phyloP scores from a whole-genome alignment of 495 filamentous ascomycete species.

The Immersiella caudata region DNA sequence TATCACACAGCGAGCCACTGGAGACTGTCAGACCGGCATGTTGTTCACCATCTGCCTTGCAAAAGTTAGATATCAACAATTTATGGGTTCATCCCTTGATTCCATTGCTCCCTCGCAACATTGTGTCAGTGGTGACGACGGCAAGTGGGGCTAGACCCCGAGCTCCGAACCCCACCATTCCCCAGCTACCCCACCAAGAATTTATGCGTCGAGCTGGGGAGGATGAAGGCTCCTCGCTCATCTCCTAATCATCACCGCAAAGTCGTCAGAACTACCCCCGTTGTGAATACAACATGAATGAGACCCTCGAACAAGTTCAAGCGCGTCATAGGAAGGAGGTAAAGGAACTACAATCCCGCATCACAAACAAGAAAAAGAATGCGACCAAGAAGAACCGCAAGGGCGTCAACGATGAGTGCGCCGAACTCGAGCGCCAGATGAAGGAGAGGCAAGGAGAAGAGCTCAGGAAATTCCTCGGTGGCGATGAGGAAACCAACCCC shows the following conservation, averaged over 20 bases:
- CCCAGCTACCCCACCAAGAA: background rate
- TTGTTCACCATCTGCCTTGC: background rate
- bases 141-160: background rate
- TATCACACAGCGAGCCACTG: background rate
- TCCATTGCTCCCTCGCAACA: background rate
- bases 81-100: background rate
- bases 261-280: background rate
- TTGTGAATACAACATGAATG: conserved; percentile 6
- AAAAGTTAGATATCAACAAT: background rate
- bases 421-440: conserved; percentile 68
- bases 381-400: conserved; percentile 96
- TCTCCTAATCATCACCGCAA: background rate
- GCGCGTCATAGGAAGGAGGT: conserved; percentile 85
- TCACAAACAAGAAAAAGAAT: conserved; percentile 93
- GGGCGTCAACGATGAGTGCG: conserved; percentile 83
- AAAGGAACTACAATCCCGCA: conserved; percentile 77
- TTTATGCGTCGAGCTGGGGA: conserved; percentile 2
- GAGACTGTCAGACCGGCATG: background rate
- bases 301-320: conserved; percentile 70
- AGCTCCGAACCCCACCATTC: conserved; percentile 10
- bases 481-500: conserved; percentile 24
- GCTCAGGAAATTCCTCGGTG: conserved; percentile 56
- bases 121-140: background rate
- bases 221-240: conserved; percentile 1
- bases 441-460: conserved; percentile 69